Evolutionary conservation across 306 rosid species (phyloP).

Genomic region (Glycine tomentella): DNA sequence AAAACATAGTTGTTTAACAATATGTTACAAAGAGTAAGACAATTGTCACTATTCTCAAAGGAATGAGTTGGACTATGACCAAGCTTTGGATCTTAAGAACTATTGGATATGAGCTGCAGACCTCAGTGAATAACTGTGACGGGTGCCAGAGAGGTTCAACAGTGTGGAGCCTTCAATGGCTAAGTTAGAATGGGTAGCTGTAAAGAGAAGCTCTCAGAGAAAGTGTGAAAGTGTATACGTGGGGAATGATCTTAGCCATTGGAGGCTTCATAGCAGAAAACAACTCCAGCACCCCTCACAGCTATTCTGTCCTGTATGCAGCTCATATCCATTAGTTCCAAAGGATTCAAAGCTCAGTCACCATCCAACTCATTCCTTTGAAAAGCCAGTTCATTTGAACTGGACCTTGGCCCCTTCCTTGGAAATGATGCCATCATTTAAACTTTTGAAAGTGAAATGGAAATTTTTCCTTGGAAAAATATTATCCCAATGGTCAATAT

Average conservation of each 20-base stretch:
- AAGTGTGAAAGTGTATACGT: neutral
- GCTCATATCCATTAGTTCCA: slow-evolving; percentile 33
- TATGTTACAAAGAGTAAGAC: slow-evolving; percentile 39
- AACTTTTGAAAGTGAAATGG: slow-evolving; percentile 23
- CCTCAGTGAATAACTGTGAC: slow-evolving; percentile 9
- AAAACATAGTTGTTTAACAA: slow-evolving; percentile 39
- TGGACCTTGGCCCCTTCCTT: slow-evolving; percentile 31
- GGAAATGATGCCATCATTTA: slow-evolving; percentile 36
- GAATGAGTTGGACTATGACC: slow-evolving; percentile 34
- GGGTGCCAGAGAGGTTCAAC: slow-evolving; percentile 8
- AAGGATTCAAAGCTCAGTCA: slow-evolving; percentile 36
- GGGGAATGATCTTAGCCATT: slow-evolving; percentile 26
- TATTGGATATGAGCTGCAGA: slow-evolving; percentile 18
- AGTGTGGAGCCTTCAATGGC: slow-evolving; percentile 33
- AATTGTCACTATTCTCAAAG: slow-evolving; percentile 25
- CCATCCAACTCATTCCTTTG: slow-evolving; percentile 34
- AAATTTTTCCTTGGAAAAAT: slow-evolving; percentile 37
- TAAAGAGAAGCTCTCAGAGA: slow-evolving; percentile 19
- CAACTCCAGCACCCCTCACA: slow-evolving; percentile 24
- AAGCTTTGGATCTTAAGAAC: slow-evolving; percentile 37
- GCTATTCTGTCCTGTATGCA: slow-evolving; percentile 22
- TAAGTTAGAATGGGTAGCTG: slow-evolving; percentile 19
- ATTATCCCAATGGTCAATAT: slow-evolving; percentile 9
- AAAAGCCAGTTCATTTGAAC: slow-evolving; percentile 39
- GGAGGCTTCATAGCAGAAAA: slow-evolving; percentile 11